Evolutionary conservation across 2,329 filamentous ascomycete genomes (phyloP).

Genomic region (Cercospora zeina): DNA sequence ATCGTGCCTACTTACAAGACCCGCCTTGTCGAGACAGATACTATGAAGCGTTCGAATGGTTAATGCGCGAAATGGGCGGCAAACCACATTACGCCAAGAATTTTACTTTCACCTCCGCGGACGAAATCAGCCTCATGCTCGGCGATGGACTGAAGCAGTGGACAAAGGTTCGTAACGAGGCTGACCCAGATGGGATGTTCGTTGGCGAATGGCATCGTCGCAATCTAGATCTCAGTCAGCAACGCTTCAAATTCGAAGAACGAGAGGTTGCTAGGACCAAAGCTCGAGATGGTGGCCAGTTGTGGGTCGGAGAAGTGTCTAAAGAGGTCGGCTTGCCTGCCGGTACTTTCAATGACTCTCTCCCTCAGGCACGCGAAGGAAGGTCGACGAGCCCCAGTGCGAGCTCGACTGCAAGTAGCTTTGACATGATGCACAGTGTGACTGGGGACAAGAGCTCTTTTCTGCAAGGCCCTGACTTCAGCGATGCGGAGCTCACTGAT

Average conservation of each 20-base stretch:
- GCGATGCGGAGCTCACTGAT: slow-evolving; percentile 28
- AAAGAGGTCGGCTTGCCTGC: slow-evolving; percentile 6
- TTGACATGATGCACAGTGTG: slow-evolving; percentile 49
- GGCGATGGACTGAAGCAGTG: slow-evolving; percentile 66
- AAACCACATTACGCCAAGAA: slow-evolving; percentile 94
- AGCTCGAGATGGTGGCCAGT: slow-evolving; percentile 48
- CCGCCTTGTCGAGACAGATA: slow-evolving; percentile 75
- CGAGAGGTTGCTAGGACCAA: slow-evolving; percentile 41
- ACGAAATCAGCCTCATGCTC: slow-evolving; percentile 68
- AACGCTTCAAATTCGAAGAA: slow-evolving; percentile 46
- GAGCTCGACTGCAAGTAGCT: slow-evolving; percentile 43
- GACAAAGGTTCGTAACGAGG: slow-evolving; percentile 65
- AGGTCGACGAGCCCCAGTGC: slow-evolving; percentile 29
- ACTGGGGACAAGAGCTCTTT: slow-evolving; percentile 44
- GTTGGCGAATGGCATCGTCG: slow-evolving; percentile 85
- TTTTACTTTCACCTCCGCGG: slow-evolving; percentile 62
- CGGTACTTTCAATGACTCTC: slow-evolving; percentile 32
- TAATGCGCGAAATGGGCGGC: slow-evolving; percentile 82
- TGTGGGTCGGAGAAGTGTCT: slow-evolving; percentile 40
- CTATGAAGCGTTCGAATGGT: slow-evolving; percentile 86
- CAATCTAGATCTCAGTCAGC: slow-evolving; percentile 54
- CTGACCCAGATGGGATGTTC: slow-evolving; percentile 83
- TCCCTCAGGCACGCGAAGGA: slow-evolving; percentile 12
- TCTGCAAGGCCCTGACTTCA: slow-evolving; percentile 28
- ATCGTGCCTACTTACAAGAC: slow-evolving; percentile 75